Evolutionary conservation across 2,329 filamentous ascomycete genomes (phyloP).

Genomic region (Colletotrichum falcatum): DNA sequence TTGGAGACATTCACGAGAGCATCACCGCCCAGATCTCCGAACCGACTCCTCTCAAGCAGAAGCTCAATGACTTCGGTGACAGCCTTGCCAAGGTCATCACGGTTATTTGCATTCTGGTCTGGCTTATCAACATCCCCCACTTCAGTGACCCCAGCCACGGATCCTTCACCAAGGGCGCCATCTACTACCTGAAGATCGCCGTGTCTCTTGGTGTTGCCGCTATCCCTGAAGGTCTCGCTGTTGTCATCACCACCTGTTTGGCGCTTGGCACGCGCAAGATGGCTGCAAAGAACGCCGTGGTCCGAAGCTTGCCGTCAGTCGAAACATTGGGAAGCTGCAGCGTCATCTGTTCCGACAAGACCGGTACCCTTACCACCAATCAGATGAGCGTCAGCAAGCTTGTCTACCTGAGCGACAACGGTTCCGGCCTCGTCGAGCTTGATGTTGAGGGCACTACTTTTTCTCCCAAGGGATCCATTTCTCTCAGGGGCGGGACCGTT

Average conservation of each 20-base stretch:
- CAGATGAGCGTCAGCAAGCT: conserved; percentile 99
- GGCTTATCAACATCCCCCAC: conserved; percentile 98
- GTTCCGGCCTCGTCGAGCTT: conserved; percentile 82
- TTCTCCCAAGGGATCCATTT: conserved; percentile 82
- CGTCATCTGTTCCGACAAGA: conserved; percentile 99
- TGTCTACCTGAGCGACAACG: conserved; percentile 82
- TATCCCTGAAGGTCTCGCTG: conserved; percentile 96
- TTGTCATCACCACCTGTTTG: conserved; percentile 98
- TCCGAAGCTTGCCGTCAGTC: conserved; percentile 94
- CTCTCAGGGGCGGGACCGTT: conserved; percentile 74
- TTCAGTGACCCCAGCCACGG: conserved; percentile 96
- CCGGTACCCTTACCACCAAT: conserved; percentile 96
- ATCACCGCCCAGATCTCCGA: conserved; percentile 98
- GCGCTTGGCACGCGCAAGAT: conserved; percentile 97
- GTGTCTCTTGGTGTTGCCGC: conserved; percentile 98
- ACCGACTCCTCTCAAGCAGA: conserved; percentile 97
- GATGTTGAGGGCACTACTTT: conserved; percentile 95
- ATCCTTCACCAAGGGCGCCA: conserved; percentile 94
- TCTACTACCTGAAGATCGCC: conserved; percentile 99
- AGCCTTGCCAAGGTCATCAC: conserved; percentile 97
- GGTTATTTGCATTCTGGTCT: conserved; percentile 94
- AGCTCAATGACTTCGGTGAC: conserved; percentile 98
- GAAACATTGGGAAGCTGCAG: conserved; percentile 99
- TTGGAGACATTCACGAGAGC: conserved; percentile 98
- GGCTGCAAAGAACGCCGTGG: conserved; percentile 98